A percentile compares a stretch with the other conserved stretches of the same genome.
These are phyloP conservation scores for Bipolaris victoriae DNA, from an alignment of 2,329 filamentous ascomycete species.

Conservation along the genomic window DNA sequence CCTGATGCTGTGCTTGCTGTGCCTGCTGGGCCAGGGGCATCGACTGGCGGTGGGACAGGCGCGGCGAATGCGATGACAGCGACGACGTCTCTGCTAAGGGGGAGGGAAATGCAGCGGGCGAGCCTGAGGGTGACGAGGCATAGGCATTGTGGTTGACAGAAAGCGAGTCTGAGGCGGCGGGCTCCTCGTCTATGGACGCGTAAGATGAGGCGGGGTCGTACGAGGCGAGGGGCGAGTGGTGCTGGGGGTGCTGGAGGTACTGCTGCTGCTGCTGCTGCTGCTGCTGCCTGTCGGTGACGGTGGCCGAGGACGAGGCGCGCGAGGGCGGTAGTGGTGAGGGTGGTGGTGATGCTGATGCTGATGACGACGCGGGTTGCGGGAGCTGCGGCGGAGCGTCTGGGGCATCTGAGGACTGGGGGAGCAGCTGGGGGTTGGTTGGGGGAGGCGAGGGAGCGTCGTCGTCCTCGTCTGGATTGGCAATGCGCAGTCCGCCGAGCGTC, in stretches of 20 bases:
- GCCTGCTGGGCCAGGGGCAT: conserved; percentile 52
- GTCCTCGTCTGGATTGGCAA: conserved; percentile 91
- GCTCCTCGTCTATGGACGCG: conserved; percentile 29
- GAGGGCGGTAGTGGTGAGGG: conserved; percentile 25
- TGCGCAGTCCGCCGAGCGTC: conserved; percentile 90
- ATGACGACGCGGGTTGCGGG: conserved; percentile 18
- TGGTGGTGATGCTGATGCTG: conserved; percentile 17
- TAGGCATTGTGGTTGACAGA: conserved; percentile 52
- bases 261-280: not conserved
- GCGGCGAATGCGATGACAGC: conserved; percentile 39
- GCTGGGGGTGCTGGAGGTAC: conserved; percentile 20
- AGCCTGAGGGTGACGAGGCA: conserved; percentile 35
- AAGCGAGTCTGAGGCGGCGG: conserved; percentile 42
- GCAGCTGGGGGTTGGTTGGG: not conserved
- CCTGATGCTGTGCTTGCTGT: conserved; percentile 51
- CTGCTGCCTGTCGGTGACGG: conserved; percentile 46
- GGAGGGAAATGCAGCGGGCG: conserved; percentile 34
- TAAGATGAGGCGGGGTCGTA: conserved; percentile 29
- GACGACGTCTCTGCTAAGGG: conserved; percentile 36
- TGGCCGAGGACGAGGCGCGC: conserved; percentile 43
- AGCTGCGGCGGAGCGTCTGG: conserved; percentile 13
- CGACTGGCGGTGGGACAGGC: conserved; percentile 51
- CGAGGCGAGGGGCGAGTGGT: conserved; percentile 7
- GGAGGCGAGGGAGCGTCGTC: conserved; percentile 31
- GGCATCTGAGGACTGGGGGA: conserved; percentile 30